A percentile compares a stretch with the other conserved stretches of the same genome.
phyloP scores from a whole-genome alignment of 2,329 filamentous ascomycete genomes.

The Karstenula rhodostoma region DNA sequence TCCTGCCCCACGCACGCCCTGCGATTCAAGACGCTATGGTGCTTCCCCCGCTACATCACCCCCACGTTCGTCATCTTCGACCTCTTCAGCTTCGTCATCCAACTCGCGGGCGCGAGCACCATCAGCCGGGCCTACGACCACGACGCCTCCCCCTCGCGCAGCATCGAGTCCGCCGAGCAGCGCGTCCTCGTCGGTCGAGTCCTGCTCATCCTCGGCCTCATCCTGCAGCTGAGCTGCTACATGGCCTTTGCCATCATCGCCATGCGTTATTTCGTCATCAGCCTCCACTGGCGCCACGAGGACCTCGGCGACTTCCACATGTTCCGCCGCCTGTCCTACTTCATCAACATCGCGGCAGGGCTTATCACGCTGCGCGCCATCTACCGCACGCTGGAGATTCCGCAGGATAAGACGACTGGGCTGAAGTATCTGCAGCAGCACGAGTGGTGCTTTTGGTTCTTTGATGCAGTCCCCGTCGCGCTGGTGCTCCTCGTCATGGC shows the following conservation, averaged over 20 bases:
- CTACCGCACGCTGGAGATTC: constrained; percentile 63
- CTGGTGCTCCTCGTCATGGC: constrained; percentile 59
- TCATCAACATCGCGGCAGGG: constrained; percentile 44
- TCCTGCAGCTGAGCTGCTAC: constrained; percentile 61
- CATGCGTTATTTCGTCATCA: constrained; percentile 46
- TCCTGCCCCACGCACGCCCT: constrained; percentile 48
- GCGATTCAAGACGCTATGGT: constrained; percentile 53
- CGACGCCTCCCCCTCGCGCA: constrained; percentile 48
- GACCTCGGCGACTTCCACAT: constrained; percentile 48
- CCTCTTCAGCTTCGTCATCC: constrained; percentile 58
- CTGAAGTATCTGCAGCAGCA: constrained; percentile 59
- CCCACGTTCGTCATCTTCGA: constrained; percentile 60
- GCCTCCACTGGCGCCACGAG: constrained; percentile 35
- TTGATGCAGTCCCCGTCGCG: constrained; percentile 60
- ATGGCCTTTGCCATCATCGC: constrained; percentile 56
- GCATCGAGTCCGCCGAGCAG: constrained; percentile 47
- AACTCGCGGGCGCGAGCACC: constrained; percentile 54
- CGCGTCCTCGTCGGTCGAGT: constrained; percentile 40
- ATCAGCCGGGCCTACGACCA: constrained; percentile 47
- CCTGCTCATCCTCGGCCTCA: constrained; percentile 57
- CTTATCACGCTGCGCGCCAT: constrained; percentile 58
- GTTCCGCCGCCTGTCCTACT: constrained; percentile 44
- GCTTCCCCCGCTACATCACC: constrained; percentile 55
- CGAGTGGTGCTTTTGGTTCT: constrained; percentile 63
- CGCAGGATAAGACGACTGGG: constrained; percentile 54